A percentile compares a stretch with the other conserved stretches of the same genome.
phyloP scores from a whole-genome alignment of 306 rosid genomes.

The Quercus glauca region DNA sequence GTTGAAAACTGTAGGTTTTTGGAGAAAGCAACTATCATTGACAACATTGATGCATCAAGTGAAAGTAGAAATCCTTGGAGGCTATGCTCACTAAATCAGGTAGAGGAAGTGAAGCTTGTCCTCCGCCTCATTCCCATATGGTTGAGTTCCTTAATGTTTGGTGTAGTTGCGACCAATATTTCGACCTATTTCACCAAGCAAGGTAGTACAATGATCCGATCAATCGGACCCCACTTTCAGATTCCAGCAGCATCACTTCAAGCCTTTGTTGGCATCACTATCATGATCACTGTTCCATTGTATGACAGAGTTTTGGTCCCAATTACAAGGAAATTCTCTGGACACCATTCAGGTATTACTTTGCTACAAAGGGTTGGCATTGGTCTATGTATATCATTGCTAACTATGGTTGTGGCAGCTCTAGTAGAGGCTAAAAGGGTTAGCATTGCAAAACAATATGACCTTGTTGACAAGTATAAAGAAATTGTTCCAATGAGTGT shows the following conservation, averaged over 20 bases:
- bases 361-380: slow-evolving; percentile 38
- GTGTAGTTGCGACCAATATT: slow-evolving; percentile 20
- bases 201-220: slow-evolving; percentile 31
- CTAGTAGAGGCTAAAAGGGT: slow-evolving; percentile 33
- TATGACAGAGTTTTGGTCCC: slow-evolving; percentile 38
- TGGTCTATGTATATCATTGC: slow-evolving; percentile 33
- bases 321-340: slow-evolving; percentile 6
- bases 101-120: slow-evolving; percentile 43
- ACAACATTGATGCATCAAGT: slow-evolving; percentile 24
- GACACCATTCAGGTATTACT: slow-evolving; percentile 32
- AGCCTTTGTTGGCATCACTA: slow-evolving; percentile 23
- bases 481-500: slow-evolving; percentile 33
- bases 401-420: slow-evolving; percentile 33
- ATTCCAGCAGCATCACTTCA: slow-evolving; percentile 42
- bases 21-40: slow-evolving; percentile 43
- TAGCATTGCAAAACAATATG: not conserved
- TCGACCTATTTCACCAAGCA: slow-evolving; percentile 44
- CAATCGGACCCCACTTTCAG: slow-evolving; percentile 30
- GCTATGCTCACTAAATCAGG: slow-evolving; percentile 35
- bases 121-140: slow-evolving; percentile 39
- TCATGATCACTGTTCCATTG: slow-evolving; percentile 25
- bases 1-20: slow-evolving; percentile 17
- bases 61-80: slow-evolving; percentile 35
- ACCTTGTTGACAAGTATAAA: slow-evolving; percentile 21
- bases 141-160: slow-evolving; percentile 33